phyloP scores from a whole-genome alignment of 148 eudicot genomes.

The Dysphania ambrosioides region DNA sequence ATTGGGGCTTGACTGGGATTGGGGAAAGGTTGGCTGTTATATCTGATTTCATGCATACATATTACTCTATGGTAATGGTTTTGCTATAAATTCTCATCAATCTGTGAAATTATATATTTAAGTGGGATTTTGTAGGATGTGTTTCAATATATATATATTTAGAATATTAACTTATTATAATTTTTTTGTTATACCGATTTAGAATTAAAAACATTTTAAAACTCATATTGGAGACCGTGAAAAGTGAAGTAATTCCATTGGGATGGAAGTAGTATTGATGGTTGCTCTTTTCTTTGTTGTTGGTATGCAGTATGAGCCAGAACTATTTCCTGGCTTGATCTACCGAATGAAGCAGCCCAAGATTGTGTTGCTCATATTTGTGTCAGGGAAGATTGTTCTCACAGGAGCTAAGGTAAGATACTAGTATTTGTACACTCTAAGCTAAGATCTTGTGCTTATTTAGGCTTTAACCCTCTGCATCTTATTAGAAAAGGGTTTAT shows the following conservation, averaged over 20 bases:
- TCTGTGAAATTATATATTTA: too few relatives aligned
- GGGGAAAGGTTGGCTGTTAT: background rate
- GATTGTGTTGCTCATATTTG: slow-evolving; percentile 83
- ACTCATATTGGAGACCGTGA: too few relatives aligned
- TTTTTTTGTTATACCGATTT: background rate
- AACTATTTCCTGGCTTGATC: slow-evolving; percentile 85
- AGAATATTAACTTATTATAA: background rate
- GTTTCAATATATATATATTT: too few relatives aligned
- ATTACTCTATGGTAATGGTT: background rate
- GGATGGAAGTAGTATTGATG: background rate
- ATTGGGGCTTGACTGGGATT: background rate
- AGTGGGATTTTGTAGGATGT: too few relatives aligned
- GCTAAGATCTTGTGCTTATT: background rate
- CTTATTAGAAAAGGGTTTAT: too few relatives aligned
- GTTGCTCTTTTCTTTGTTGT: background rate
- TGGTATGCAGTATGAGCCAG: slow-evolving; percentile 76
- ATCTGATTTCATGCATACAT: background rate
- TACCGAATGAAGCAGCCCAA: slow-evolving; percentile 94
- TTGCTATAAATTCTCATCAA: too few relatives aligned
- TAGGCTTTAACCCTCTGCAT: too few relatives aligned
- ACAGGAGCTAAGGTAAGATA: slow-evolving; percentile 91
- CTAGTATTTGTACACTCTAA: background rate
- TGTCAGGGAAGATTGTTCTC: slow-evolving; percentile 89
- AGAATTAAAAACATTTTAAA: too few relatives aligned
- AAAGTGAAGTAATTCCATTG: too few relatives aligned